Percentiles rank a stretch among this genome's conserved stretches.
phyloP scores from a whole-genome alignment of 73 alveolate genomes.

The Tetrahymena thermophila region DNA sequence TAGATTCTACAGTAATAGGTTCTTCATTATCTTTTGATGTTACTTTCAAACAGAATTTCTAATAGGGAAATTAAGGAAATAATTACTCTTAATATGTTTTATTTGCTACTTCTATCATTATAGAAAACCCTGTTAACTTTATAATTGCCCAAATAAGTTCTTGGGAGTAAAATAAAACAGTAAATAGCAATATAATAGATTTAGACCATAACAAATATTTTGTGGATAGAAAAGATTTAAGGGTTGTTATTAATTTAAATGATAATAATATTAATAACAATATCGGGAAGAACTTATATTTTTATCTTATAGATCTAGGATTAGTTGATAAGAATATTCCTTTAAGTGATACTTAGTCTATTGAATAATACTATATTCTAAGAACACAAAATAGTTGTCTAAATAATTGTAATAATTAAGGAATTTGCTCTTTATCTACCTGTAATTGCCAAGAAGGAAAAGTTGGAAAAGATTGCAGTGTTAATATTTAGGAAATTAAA shows the following conservation, averaged over 20 bases:
- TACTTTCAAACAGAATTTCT: background rate
- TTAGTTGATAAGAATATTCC: background rate
- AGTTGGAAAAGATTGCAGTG: background rate
- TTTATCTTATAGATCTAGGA: background rate
- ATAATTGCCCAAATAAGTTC: background rate
- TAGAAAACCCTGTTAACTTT: background rate
- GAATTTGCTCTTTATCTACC: background rate
- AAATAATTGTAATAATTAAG: background rate
- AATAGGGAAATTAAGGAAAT: background rate
- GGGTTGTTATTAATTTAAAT: background rate
- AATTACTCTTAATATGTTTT: background rate
- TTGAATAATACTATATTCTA: background rate
- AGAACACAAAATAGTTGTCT: background rate
- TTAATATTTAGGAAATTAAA: background rate
- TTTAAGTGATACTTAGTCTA: background rate
- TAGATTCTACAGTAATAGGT: background rate
- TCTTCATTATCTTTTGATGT: background rate
- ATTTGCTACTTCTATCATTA: background rate
- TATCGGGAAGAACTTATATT: background rate
- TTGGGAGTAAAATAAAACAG: background rate
- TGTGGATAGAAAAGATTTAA: background rate
- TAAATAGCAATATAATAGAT: background rate
- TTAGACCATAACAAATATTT: background rate
- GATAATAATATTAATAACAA: background rate
- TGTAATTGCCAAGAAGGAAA: background rate